phyloP scores from a whole-genome alignment of 352 stramenopile species.

The Globisporangium camurandrum region DNA sequence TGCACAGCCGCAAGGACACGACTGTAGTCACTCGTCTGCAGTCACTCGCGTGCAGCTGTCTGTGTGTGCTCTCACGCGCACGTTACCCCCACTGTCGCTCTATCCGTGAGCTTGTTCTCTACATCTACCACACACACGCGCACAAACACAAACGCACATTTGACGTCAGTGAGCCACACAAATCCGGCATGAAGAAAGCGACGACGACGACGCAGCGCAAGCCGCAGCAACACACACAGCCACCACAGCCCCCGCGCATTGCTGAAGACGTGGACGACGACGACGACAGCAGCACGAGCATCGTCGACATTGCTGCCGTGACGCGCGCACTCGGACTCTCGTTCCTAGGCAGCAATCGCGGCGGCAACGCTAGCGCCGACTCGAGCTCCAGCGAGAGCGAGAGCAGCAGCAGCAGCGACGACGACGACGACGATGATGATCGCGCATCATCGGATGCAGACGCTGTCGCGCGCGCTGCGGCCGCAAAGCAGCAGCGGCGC shows the following conservation, averaged over 20 bases:
- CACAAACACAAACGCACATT: no score
- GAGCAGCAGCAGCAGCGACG: neutral
- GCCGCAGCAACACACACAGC: neutral
- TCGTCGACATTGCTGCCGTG: conserved; percentile 12
- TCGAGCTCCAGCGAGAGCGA: conserved; percentile 3
- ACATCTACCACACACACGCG: no score
- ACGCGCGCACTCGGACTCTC: conserved; percentile 13
- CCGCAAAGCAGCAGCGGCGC: neutral
- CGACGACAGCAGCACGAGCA: neutral
- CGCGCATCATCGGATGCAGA: neutral
- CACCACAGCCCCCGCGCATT: neutral
- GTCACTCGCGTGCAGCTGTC: no score
- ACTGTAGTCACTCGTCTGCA: no score
- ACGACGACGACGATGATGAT: neutral
- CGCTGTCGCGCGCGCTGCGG: neutral
- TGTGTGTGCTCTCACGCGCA: no score
- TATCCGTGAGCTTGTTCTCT: neutral
- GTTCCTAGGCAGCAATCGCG: conserved; percentile 1
- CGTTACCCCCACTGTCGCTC: no score
- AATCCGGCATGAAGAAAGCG: neutral
- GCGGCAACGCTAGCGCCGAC: neutral
- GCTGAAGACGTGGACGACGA: neutral
- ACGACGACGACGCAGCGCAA: neutral
- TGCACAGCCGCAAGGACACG: no score
- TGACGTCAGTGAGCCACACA: neutral